phyloP scores from a whole-genome alignment of 75 land plant genomes.

The Pinus albicaulis region DNA sequence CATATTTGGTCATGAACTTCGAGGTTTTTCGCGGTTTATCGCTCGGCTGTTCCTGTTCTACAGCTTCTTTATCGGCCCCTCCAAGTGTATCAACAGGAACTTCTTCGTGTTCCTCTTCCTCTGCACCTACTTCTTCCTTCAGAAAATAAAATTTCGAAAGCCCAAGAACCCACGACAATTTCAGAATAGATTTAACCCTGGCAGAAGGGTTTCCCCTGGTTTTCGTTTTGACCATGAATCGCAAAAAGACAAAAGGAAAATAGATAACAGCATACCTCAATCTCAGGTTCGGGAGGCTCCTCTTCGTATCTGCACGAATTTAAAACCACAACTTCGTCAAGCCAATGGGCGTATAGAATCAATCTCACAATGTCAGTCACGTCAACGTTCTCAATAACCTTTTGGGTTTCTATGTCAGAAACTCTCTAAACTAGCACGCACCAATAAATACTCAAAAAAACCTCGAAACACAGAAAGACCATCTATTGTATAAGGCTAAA shows the following conservation, averaged over 20 bases:
- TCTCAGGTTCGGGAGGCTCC: slow-evolving; percentile 90
- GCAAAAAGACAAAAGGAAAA: not conserved
- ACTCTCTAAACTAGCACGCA: no score
- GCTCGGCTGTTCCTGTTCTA: slow-evolving; percentile 30
- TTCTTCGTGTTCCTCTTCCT: slow-evolving; percentile 64
- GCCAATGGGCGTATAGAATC: not conserved
- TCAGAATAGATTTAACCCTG: slow-evolving; percentile 23
- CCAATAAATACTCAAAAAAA: no score
- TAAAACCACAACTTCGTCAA: not conserved
- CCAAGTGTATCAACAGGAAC: slow-evolving; percentile 35
- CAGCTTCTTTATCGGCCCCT: slow-evolving; percentile 46
- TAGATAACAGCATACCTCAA: slow-evolving; percentile 44
- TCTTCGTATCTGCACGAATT: slow-evolving; percentile 71
- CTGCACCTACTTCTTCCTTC: slow-evolving; percentile 62
- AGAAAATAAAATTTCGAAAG: not conserved
- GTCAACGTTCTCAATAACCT: no score
- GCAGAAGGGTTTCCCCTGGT: slow-evolving; percentile 73
- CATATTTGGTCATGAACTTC: slow-evolving; percentile 96
- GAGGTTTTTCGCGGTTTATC: slow-evolving; percentile 59
- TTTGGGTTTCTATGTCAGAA: no score
- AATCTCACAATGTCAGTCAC: not conserved
- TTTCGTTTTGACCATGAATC: slow-evolving; percentile 15
- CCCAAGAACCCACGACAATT: not conserved
- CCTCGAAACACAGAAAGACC: no score
- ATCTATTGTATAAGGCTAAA: no score